Conservation (phyloP, 2,329 filamentous ascomycete species). For the Ilyonectria destructans region DNA sequence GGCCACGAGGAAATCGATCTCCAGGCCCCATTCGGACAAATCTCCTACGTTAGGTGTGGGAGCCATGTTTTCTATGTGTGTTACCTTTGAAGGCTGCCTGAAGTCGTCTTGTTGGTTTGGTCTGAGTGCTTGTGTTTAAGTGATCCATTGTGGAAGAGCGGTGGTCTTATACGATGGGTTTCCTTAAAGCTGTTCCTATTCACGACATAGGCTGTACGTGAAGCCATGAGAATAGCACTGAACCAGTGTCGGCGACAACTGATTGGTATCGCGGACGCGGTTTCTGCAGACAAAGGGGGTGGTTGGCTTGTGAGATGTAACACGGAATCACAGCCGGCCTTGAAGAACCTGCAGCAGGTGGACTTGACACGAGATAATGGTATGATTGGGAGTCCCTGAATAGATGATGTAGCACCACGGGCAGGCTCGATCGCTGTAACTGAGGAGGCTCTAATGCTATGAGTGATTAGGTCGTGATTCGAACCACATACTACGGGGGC, state of each 20-base stretch:
- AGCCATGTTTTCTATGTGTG: not conserved
- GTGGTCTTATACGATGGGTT: not conserved
- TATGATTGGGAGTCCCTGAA: too few relatives aligned
- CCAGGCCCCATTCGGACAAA: conserved; percentile 39
- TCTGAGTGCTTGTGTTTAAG: not conserved
- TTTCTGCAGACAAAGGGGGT: conserved; percentile 9
- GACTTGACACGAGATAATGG: not conserved
- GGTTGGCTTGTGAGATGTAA: conserved; percentile 20
- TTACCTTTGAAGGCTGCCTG: not conserved
- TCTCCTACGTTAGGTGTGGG: conserved; percentile 1
- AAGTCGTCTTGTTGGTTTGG: not conserved
- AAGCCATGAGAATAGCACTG: not conserved
- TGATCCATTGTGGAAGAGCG: not conserved
- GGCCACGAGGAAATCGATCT: conserved; percentile 48
- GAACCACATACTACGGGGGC: not conserved
- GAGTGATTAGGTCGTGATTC: not conserved
- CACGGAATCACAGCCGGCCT: conserved; percentile 9
- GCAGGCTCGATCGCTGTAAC: not conserved
- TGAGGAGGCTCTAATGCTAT: not conserved
- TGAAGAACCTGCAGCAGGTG: not conserved
- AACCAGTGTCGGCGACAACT: not conserved
- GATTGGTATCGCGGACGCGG: conserved; percentile 8
- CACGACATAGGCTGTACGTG: not conserved
- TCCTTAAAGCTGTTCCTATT: not conserved
- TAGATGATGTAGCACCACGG: not conserved